A percentile compares a stretch with the other conserved stretches of the same genome.
phyloP scores from a whole-genome alignment of 441 rosid species.

The Populus trichocarpa region DNA sequence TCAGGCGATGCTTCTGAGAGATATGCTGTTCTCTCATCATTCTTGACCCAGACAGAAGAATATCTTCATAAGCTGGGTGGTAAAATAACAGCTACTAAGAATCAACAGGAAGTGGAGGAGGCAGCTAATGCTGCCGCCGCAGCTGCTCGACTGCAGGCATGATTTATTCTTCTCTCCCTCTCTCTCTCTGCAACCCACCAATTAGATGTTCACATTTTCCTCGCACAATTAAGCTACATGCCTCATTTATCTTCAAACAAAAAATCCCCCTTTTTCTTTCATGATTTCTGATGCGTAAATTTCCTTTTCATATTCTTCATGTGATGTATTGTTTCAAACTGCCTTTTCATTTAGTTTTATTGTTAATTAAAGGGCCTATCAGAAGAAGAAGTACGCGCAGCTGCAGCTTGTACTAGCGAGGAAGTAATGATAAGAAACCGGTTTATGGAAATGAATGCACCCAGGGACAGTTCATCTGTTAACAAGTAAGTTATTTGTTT shows the following conservation, averaged over 20 bases:
- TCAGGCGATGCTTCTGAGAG: constrained; percentile 98
- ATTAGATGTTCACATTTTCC: constrained; percentile 1
- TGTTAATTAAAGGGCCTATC: constrained; percentile 76
- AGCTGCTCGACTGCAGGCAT: constrained; percentile 92
- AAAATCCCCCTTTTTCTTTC: neutral
- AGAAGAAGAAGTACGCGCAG: constrained; percentile 94
- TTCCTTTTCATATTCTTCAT: neutral
- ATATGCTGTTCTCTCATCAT: constrained; percentile 93
- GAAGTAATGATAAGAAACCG: constrained; percentile 97
- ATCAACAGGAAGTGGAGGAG: constrained; percentile 98
- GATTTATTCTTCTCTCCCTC: constrained; percentile 14
- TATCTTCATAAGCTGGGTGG: constrained; percentile 92
- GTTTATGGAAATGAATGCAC: constrained; percentile 98
- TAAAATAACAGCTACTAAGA: constrained; percentile 94
- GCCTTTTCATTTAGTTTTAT: constrained; percentile 28
- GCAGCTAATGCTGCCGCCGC: constrained; percentile 94
- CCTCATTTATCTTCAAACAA: constrained; percentile 13
- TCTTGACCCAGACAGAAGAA: constrained; percentile 96
- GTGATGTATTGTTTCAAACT: constrained; percentile 8
- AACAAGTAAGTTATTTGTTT: constrained; percentile 67
- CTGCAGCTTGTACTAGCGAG: constrained; percentile 96
- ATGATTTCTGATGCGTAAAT: neutral
- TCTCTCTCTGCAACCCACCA: neutral
- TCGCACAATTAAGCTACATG: neutral
- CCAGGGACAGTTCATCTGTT: constrained; percentile 86